Conservation (phyloP, 371 early-diverging fungal genomes). For the Mucor racemosus region DNA sequence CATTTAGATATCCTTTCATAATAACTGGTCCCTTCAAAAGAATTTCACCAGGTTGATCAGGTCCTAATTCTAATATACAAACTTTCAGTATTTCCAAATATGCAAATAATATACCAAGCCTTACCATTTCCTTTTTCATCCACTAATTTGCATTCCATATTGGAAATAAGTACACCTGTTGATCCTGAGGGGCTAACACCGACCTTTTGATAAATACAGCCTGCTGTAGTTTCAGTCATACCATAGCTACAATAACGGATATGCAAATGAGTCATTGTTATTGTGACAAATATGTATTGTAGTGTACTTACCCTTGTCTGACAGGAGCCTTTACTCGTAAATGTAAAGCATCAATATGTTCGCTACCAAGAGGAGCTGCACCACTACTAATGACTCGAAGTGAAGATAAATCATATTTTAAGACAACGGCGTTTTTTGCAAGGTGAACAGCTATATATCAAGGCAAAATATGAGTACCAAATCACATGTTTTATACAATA, state of each 20-base stretch:
- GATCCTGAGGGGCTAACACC: conserved; percentile 54
- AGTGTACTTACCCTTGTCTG: conserved; percentile 51
- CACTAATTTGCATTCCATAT: conserved; percentile 71
- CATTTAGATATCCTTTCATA: conserved; percentile 78
- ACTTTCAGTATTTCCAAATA: no score
- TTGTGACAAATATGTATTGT: conserved; percentile 22
- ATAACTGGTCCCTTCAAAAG: conserved; percentile 84
- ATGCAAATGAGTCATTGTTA: not conserved
- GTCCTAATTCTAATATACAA: conserved; percentile 51
- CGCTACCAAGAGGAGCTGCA: conserved; percentile 82
- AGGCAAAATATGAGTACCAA: not conserved
- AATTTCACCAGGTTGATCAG: conserved; percentile 71
- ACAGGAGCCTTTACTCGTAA: conserved; percentile 59
- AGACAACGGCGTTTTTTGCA: conserved; percentile 70
- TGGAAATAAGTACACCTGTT: conserved; percentile 71
- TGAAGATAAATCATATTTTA: conserved; percentile 68
- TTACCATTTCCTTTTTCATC: conserved; percentile 59
- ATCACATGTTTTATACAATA: not conserved
- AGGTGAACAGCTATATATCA: conserved; percentile 51
- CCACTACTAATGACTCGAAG: conserved; percentile 69
- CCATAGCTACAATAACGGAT: conserved; percentile 34
- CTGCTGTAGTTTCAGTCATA: conserved; percentile 69
- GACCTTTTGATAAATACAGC: conserved; percentile 15
- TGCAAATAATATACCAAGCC: not conserved
- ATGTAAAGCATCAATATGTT: conserved; percentile 56